Evolutionary conservation across 805 yeast species (phyloP), one percentile per base, ranked within the genome.

Genomic region (Ogataea methanolica): DNA sequence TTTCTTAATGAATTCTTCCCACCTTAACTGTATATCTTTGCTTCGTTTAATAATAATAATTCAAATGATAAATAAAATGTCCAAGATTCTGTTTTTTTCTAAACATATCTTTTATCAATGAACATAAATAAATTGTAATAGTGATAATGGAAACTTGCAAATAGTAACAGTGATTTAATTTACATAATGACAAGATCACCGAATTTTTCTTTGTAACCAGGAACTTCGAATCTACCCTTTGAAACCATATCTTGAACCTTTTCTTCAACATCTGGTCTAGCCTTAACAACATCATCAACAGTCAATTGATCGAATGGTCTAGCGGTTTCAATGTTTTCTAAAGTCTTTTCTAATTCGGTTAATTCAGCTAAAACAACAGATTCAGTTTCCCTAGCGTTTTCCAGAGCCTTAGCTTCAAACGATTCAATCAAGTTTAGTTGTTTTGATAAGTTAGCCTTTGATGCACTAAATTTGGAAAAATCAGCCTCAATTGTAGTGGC

Each of bases 291-390:
- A 61, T 94, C 99, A 55, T 89, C 97, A 54, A 92, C 91, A 47
- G 97, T 92, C 70, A 94, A 84, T 75, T 94, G 91, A 69, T 89
- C 97, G 66, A 94, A 91, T 63, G 99, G 96, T 79, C 98, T 88
- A 52, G 99, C 97, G 58, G 86, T 73, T 77, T 94, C 96, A 69
- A 94, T 94, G 79, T 94, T 92, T 69, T 82, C 80, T 68, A 94
- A 79, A 52, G 99, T 92, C 73, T 80, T 83, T 70, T 87, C 82
- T 68, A 94, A 82, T 62, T 89, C 90, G 58, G 78, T 74, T 63
- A 94, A 79, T 77, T 94, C 98, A 61, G 84, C 82, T 56, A 82
- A 74, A 53, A 94, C 98, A 61, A 91, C 82, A 55, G 82, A 72
- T 77, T 92, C 97, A 54, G 99, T 94, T 62, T 83, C 81, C 75